Base-by-base conservation (phyloP, 1,139 yeast species). In the Saccharomyces hybrid region DNA sequence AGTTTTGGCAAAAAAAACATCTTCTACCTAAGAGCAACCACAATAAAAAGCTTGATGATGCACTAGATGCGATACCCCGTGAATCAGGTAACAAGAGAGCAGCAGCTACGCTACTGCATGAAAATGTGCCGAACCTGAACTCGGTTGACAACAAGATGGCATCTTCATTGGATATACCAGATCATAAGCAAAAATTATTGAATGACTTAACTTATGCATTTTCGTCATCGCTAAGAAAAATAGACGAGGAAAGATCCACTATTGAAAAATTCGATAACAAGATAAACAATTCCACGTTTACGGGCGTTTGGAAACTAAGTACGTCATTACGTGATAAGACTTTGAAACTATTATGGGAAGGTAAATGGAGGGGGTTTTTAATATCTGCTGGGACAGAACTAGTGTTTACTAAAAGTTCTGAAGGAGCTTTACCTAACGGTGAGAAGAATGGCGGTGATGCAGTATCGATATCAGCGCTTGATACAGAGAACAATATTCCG, bases 341-440 rank as follows among this genome's bases (percentile, higher is more conserved):
- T 57, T 64, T 88, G 7, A 83, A 82, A 57, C 54, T 90, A 4
- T 71, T 88, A 42, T 93, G 98, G 97, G 96, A 88, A 65, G 97
- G 98, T 0, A 78, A 88, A 59, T 81, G 81, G 64, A 83, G 86
- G 64, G 96, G 89, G 52, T 86, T 93, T 64, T 69, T 93, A 53
- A 76, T 91, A 4, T 83, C 90, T 53, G 80, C 93, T 1, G 98
- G 98, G 0, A 77, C 84, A 2, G 81, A 79, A 52, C 52, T 68
- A 12, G 49, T 56, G 46, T 42, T 49, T 47, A 32, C 56, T 52
- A 32, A 16, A 51, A 4, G 52, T 31, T 31, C 44, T 52, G 9
- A 27, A 29, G 12, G 21, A 44, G 44, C 29, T 26, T 47, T 11
- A n/a, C 21, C n/a, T 26, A 12, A 14, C 6, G 44, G 11, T 12